Conservation (phyloP, 208 protist species). For the Leishmania aethiopica region DNA sequence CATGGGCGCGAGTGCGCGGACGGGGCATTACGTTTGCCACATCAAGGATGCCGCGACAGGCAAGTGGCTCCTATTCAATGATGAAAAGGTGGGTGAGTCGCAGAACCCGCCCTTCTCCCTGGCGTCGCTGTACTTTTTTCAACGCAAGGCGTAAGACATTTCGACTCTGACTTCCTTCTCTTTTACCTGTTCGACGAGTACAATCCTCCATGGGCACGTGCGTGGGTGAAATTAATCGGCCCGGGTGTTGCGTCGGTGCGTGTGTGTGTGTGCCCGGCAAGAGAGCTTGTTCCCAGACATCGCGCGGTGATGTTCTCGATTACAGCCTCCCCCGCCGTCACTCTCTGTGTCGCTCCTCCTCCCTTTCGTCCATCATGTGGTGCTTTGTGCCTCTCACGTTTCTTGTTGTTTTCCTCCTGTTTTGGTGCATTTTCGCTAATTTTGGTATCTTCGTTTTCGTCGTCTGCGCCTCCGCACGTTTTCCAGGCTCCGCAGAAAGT, state of each 20-base stretch:
- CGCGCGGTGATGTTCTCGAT: not conserved
- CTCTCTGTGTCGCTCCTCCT: not conserved
- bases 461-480: not conserved
- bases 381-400: not conserved
- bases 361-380: not conserved
- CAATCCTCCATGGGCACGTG: not conserved
- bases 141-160: conserved; percentile 30
- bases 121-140: conserved; percentile 94
- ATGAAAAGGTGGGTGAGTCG: conserved; percentile 93
- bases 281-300: not conserved
- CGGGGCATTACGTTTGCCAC: conserved; percentile 93
- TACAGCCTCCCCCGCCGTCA: not conserved
- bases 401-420: not conserved
- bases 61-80: conserved; percentile 96
- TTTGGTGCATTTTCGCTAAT: not conserved
- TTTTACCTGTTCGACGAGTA: not conserved
- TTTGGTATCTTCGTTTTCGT: not conserved
- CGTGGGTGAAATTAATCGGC: too few species aligned
- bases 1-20: conserved; percentile 87
- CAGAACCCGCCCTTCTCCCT: conserved; percentile 89
- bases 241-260: not conserved
- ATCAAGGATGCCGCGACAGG: conserved; percentile 69
- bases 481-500: not conserved
- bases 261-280: conserved; percentile 2
- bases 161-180: not conserved